phyloP scores from a whole-genome alignment of 176 grass and related monocot species.

The Avena insularis region DNA sequence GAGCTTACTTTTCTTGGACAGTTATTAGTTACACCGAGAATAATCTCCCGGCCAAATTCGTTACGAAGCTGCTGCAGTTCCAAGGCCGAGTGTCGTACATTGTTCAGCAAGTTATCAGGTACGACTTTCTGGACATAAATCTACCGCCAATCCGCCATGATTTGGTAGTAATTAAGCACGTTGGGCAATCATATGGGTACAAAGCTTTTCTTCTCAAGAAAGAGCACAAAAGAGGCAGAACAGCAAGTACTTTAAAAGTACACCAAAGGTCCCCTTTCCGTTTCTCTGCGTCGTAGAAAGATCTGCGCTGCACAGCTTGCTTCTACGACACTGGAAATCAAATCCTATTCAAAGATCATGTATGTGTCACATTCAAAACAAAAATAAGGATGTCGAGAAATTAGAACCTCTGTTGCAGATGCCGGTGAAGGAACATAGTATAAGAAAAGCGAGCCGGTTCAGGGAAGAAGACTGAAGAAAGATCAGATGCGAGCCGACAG shows the following conservation, averaged over 20 bases:
- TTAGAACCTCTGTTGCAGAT: no score
- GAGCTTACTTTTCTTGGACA: no score
- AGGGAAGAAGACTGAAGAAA: no score
- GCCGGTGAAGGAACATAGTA: no score
- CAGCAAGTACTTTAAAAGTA: neutral
- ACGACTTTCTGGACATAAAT: neutral
- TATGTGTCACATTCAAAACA: no score
- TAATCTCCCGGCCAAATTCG: neutral
- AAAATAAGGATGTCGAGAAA: no score
- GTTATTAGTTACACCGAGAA: neutral
- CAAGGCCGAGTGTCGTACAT: neutral
- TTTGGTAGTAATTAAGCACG: neutral
- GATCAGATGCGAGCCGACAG: no score
- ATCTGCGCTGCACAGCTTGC: conserved; percentile 1
- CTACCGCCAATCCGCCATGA: neutral
- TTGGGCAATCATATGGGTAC: neutral
- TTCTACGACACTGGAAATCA: no score
- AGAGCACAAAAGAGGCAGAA: neutral
- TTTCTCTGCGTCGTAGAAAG: neutral
- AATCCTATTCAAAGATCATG: no score
- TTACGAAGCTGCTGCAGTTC: neutral
- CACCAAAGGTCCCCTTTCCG: neutral
- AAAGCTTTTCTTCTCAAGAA: neutral
- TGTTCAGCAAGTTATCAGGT: neutral
- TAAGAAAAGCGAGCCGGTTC: no score